phyloP scores from a whole-genome alignment of 345 rosid species.

The Tarenaya hassleriana region DNA sequence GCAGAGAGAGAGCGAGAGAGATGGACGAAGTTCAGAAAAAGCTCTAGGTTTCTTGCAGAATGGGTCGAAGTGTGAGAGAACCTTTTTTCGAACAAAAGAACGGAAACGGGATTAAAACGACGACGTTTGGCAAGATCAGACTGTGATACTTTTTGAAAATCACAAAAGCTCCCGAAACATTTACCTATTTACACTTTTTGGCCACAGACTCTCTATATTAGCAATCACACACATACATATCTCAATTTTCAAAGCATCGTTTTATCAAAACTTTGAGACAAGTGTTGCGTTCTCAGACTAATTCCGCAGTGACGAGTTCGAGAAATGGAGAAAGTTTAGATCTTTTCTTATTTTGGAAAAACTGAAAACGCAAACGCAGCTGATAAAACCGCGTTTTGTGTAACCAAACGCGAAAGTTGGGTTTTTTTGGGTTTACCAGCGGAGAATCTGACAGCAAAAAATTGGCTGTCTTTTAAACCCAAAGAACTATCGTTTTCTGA shows the following conservation, averaged over 20 bases:
- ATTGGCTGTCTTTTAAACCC: neutral
- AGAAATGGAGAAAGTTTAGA: neutral
- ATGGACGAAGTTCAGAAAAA: slow-evolving; percentile 7
- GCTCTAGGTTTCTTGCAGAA: slow-evolving; percentile 23
- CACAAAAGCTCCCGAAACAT: neutral
- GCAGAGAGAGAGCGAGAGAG: slow-evolving; percentile 6
- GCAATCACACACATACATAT: no score
- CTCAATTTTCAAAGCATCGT: no score
- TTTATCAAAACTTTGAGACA: no score
- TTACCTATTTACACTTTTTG: neutral
- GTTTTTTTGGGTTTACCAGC: neutral
- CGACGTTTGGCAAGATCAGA: neutral
- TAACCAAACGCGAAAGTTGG: slow-evolving; percentile 3
- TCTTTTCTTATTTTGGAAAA: no score
- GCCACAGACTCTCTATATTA: slow-evolving; percentile 4
- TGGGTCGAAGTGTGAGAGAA: slow-evolving; percentile 2
- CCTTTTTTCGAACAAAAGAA: neutral
- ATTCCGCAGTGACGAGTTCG: slow-evolving; percentile 19
- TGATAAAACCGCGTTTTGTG: no score
- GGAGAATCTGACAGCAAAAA: slow-evolving; percentile 10
- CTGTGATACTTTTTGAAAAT: neutral
- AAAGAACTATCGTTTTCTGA: slow-evolving; percentile 9
- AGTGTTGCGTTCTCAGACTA: no score
- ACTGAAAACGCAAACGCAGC: no score
- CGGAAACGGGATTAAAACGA: neutral